Percentiles rank a stretch among this genome's conserved stretches.
These are phyloP conservation scores for Lactarius vividus DNA, from an alignment of 768 basidiomycete species.

Conservation along the genomic window DNA sequence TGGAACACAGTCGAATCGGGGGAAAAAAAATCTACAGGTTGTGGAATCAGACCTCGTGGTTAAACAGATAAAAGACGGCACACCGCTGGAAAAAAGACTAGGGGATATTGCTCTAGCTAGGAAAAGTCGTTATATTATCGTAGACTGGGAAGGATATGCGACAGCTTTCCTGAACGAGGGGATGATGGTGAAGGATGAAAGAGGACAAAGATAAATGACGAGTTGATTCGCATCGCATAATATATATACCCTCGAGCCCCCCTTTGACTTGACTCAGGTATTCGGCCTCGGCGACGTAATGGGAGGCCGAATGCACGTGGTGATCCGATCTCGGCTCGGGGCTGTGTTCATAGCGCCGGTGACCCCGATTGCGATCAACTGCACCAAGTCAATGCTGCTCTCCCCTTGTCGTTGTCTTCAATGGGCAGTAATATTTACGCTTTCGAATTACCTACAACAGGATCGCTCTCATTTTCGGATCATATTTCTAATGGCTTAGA, in stretches of 20 bases:
- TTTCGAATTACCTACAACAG: constrained; percentile 85
- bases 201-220: not conserved
- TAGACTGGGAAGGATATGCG: not conserved
- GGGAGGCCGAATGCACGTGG: not conserved
- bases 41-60: not conserved
- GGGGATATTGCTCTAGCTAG: not conserved
- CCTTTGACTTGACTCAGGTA: not conserved
- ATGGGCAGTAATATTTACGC: constrained; percentile 48
- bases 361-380: not conserved
- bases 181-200: not conserved
- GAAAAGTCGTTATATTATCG: not conserved
- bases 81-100: not conserved
- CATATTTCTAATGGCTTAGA: constrained; percentile 59
- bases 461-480: constrained; percentile 74
- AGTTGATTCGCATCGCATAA: not conserved
- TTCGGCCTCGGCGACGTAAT: not conserved
- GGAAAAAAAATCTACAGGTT: not conserved
- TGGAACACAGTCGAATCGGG: not conserved
- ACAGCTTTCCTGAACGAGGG: not conserved
- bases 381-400: not conserved
- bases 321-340: not conserved
- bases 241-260: not conserved
- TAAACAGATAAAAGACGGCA: not conserved
- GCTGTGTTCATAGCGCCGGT: not conserved
- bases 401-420: not conserved